phyloP scores from a whole-genome alignment of 257 asterid species.

The Paulownia fortunei region DNA sequence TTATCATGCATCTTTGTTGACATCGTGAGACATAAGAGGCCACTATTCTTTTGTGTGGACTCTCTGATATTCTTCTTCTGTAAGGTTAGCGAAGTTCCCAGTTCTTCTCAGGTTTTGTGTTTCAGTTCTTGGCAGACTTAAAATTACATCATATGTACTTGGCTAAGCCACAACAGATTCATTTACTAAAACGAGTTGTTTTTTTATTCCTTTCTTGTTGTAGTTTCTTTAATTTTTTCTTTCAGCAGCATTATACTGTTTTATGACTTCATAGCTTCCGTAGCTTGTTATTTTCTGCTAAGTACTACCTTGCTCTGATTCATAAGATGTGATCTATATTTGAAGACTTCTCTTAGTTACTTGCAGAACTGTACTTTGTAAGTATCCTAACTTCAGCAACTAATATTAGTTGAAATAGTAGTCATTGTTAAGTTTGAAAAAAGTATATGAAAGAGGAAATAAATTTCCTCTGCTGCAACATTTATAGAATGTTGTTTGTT shows the following conservation, averaged over 20 bases:
- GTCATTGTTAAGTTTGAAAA: not conserved
- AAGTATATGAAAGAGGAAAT: not conserved
- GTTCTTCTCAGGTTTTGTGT: slow-evolving; percentile 4
- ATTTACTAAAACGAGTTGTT: not conserved
- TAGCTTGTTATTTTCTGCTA: not conserved
- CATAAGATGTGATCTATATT: not conserved
- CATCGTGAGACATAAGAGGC: slow-evolving; percentile 28
- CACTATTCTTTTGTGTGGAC: slow-evolving; percentile 24
- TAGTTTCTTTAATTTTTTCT: not conserved
- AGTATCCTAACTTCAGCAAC: too few relatives aligned
- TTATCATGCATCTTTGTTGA: slow-evolving; percentile 42
- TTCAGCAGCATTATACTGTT: not conserved
- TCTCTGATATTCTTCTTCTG: slow-evolving; percentile 2
- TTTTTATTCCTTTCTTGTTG: not conserved
- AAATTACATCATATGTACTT: slow-evolving; percentile 6
- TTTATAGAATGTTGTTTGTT: too few relatives aligned
- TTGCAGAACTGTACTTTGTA: not conserved
- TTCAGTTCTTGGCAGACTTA: slow-evolving; percentile 29
- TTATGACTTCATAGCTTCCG: not conserved
- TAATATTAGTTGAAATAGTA: too few relatives aligned
- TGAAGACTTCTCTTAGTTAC: not conserved
- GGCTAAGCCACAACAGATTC: slow-evolving; percentile 6
- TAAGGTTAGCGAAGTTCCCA: slow-evolving; percentile 20
- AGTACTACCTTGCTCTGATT: not conserved
- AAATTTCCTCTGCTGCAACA: too few relatives aligned